phyloP scores from a whole-genome alignment of 177 flowering plant species.

The Vitis hybrid region DNA sequence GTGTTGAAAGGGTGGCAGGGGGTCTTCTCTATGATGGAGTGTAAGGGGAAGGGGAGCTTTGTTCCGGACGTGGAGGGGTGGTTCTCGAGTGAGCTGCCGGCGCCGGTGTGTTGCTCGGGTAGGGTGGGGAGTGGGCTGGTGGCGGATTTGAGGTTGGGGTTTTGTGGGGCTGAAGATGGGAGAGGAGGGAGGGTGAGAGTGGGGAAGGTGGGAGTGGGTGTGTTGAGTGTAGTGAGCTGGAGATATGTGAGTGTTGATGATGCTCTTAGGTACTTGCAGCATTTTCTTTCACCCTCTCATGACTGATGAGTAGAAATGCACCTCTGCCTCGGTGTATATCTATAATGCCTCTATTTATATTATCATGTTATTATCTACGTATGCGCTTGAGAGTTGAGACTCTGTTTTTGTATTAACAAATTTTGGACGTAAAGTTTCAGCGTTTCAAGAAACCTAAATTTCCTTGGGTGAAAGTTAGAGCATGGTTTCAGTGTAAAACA shows the following conservation, averaged over 20 bases:
- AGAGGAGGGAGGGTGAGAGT: conserved; percentile 19
- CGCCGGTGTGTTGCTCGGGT: conserved; percentile 39
- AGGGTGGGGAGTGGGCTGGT: conserved; percentile 32
- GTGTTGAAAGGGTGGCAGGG: conserved; percentile 44
- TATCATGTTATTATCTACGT: no score
- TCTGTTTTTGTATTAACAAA: no score
- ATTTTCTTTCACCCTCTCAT: conserved; percentile 41
- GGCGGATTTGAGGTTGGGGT: conserved; percentile 49
- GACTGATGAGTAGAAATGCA: no score
- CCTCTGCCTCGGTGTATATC: no score
- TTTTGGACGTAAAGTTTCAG: no score
- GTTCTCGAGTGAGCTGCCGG: conserved; percentile 64
- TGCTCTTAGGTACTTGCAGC: conserved; percentile 58
- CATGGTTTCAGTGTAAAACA: no score
- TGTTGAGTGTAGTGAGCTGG: conserved; percentile 45
- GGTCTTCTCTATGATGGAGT: conserved; percentile 48
- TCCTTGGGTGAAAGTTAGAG: no score
- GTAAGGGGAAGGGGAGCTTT: conserved; percentile 35
- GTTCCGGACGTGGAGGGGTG: conserved; percentile 39
- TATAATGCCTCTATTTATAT: no score
- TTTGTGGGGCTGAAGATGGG: conserved; percentile 9
- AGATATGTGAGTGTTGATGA: conserved; percentile 53
- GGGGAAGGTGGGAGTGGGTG: conserved; percentile 51
- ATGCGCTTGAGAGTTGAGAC: no score
- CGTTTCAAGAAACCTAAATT: no score